A percentile compares a stretch with the other conserved stretches of the same genome.
phyloP scores from a whole-genome alignment of 306 rosid species.

The Mucuna pruriens region DNA sequence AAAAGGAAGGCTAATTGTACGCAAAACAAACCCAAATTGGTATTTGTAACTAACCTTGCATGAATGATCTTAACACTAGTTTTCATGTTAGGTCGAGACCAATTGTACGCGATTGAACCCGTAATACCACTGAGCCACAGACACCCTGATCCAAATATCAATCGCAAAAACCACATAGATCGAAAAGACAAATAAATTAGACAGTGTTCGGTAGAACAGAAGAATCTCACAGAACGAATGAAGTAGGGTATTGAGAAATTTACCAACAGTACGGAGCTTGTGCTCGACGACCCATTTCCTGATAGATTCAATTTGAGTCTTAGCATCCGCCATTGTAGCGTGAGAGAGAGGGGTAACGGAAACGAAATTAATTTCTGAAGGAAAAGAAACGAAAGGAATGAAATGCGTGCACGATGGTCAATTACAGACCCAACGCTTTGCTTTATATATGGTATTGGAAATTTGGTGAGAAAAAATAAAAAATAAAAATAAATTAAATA shows the following conservation, averaged over 20 bases:
- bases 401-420: background rate
- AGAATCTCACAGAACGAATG: background rate
- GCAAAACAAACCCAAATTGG: background rate
- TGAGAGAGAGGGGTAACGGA: background rate
- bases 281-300: slow-evolving; percentile 88
- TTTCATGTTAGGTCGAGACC: slow-evolving; percentile 97
- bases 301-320: slow-evolving; percentile 59
- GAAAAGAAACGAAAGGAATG: background rate
- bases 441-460: background rate
- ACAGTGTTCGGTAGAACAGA: background rate
- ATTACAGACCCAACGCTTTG: background rate
- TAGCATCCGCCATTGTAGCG: slow-evolving; percentile 70
- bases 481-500: too few relatives aligned
- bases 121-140: slow-evolving; percentile 89
- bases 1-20: background rate
- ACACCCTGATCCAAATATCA: slow-evolving; percentile 54
- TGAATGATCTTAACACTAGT: slow-evolving; percentile 94
- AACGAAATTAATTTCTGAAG: background rate
- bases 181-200: background rate
- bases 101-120: slow-evolving; percentile 91
- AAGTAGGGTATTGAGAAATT: background rate
- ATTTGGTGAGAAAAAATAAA: background rate
- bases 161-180: background rate
- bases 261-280: slow-evolving; percentile 96
- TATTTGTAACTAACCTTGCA: slow-evolving; percentile 59